These are phyloP conservation scores for Astrothelium macrocarpum DNA, from an alignment of 495 filamentous ascomycete species.

Conservation along the genomic window DNA sequence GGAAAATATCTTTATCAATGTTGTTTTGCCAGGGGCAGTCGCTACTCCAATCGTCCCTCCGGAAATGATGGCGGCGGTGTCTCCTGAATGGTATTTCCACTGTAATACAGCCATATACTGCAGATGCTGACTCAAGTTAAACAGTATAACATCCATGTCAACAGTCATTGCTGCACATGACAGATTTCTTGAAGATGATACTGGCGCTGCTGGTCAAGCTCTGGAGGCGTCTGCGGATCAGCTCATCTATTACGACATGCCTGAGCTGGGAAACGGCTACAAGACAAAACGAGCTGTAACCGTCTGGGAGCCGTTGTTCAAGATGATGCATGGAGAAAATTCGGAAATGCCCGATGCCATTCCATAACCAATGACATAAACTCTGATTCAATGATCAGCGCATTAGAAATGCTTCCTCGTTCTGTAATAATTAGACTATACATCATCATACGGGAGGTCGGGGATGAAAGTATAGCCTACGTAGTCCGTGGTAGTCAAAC, in stretches of 20 bases:
- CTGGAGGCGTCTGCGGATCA: slow-evolving; percentile 32
- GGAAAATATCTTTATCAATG: slow-evolving; percentile 32
- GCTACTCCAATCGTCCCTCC: slow-evolving; percentile 33
- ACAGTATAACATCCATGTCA: slow-evolving; percentile 28
- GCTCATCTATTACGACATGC: slow-evolving; percentile 24
- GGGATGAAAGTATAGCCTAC: too few relatives aligned
- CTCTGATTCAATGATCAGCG: background rate
- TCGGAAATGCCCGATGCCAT: slow-evolving; percentile 33
- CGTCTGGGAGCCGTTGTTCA: slow-evolving; percentile 37
- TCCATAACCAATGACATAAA: background rate
- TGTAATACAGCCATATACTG: background rate
- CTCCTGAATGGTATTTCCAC: slow-evolving; percentile 20
- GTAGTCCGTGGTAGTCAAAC: too few relatives aligned
- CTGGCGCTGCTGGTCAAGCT: slow-evolving; percentile 24
- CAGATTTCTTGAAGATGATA: slow-evolving; percentile 28
- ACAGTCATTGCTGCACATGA: slow-evolving; percentile 31
- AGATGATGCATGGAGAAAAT: slow-evolving; percentile 32
- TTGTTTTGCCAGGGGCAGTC: slow-evolving; percentile 29
- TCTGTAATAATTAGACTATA: background rate
- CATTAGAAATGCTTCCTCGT: background rate
- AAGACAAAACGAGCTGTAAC: slow-evolving; percentile 26
- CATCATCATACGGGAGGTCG: background rate
- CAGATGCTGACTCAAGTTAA: background rate
- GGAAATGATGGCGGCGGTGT: slow-evolving; percentile 31
- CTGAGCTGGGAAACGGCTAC: slow-evolving; percentile 27